phyloP scores from a whole-genome alignment of 2,329 filamentous ascomycete genomes.

The Ascochyta clinopodiicola region DNA sequence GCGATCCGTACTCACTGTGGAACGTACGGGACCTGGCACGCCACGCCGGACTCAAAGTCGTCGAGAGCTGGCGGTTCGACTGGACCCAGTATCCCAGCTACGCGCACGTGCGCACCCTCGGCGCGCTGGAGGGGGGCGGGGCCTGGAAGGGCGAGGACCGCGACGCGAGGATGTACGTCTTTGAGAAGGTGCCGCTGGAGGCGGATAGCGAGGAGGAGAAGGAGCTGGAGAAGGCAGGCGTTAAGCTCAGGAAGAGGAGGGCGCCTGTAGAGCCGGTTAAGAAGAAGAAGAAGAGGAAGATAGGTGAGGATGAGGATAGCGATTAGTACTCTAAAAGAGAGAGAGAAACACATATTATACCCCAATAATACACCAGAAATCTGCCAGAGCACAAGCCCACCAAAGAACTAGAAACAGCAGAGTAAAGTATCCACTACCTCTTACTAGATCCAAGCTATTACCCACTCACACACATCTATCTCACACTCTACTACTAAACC shows the following conservation, averaged over 20 bases:
- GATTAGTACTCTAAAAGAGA: slow-evolving; percentile 1
- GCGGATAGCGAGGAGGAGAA: slow-evolving; percentile 34
- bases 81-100: slow-evolving; percentile 75
- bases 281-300: slow-evolving; percentile 18
- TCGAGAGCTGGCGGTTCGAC: slow-evolving; percentile 73
- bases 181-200: slow-evolving; percentile 47
- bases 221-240: slow-evolving; percentile 22
- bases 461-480: too few species aligned
- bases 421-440: too few species aligned
- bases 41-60: slow-evolving; percentile 74
- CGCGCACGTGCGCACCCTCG: slow-evolving; percentile 74
- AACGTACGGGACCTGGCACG: slow-evolving; percentile 87
- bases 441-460: too few species aligned
- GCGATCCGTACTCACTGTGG: slow-evolving; percentile 94
- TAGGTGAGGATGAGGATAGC: slow-evolving; percentile 26
- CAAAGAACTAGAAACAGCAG: too few species aligned
- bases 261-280: background rate
- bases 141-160: slow-evolving; percentile 59
- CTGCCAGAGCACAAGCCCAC: too few species aligned
- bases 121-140: slow-evolving; percentile 57
- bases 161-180: slow-evolving; percentile 55
- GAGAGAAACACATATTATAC: too few species aligned
- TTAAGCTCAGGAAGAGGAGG: slow-evolving; percentile 22
- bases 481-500: too few species aligned
- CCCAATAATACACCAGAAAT: too few species aligned